Percentiles rank a stretch among this genome's conserved stretches.
Evolutionary conservation across 78 protist genomes (phyloP).

Genomic region (slime mould (Dictyostelium discoideum)): dicty_2.7 NC_007091.3:188001-188500

Average conservation of each 20-base stretch:
- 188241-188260: too few relatives aligned
- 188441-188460: not conserved
- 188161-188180: too few relatives aligned
- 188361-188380: not conserved
- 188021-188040: not conserved
- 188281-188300: not conserved
- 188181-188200: too few relatives aligned
- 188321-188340: not conserved
- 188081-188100: too few relatives aligned
- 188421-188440: not conserved
- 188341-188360: not conserved
- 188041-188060: too few relatives aligned
- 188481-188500: conserved; percentile 24
- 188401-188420: not conserved
- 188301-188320: not conserved
- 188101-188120: too few relatives aligned
- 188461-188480: conserved; percentile 29
- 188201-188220: too few relatives aligned
- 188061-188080: too few relatives aligned
- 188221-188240: too few relatives aligned
- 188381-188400: not conserved
- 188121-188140: not conserved
- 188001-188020: not conserved
- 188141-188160: not conserved
- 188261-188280: not conserved